phyloP scores from a whole-genome alignment of 2,329 filamentous ascomycete genomes.

The Cercospora brassicicola region DNA sequence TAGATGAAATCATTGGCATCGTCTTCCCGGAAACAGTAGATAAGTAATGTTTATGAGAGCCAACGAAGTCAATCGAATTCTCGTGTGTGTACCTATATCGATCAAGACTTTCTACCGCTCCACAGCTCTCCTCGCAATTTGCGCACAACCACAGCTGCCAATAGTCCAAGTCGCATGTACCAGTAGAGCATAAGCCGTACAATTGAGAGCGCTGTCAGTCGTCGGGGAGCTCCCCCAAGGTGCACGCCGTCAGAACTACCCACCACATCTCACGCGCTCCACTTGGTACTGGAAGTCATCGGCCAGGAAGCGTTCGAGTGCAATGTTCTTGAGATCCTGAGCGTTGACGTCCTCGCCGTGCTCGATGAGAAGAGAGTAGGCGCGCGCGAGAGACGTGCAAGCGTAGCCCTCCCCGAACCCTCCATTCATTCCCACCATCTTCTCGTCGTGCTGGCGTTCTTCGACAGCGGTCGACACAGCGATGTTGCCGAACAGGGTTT shows the following conservation, averaged over 20 bases:
- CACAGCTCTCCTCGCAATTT: background rate
- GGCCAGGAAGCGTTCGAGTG: slow-evolving; percentile 13
- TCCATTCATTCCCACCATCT: slow-evolving; percentile 19
- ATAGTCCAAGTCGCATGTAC: background rate
- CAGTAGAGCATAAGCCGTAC: background rate
- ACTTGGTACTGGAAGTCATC: slow-evolving; percentile 15
- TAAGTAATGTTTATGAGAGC: slow-evolving; percentile 14
- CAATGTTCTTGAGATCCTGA: slow-evolving; percentile 15
- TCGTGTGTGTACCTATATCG: background rate
- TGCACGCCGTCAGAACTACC: background rate
- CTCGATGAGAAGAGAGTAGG: slow-evolving; percentile 17
- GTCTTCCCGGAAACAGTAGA: slow-evolving; percentile 43
- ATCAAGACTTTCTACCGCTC: background rate
- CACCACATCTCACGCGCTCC: slow-evolving; percentile 1
- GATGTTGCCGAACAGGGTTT: slow-evolving; percentile 12
- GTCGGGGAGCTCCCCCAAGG: background rate
- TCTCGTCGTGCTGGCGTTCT: slow-evolving; percentile 20
- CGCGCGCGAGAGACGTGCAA: slow-evolving; percentile 17
- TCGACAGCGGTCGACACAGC: slow-evolving; percentile 8
- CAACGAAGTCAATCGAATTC: background rate
- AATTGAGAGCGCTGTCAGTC: background rate
- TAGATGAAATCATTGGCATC: slow-evolving; percentile 51
- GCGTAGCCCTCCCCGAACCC: slow-evolving; percentile 16
- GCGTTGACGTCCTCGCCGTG: slow-evolving; percentile 17
- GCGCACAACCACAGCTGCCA: background rate